phyloP scores from a whole-genome alignment of 1,139 yeast species.

The Taphrina confusa region DNA sequence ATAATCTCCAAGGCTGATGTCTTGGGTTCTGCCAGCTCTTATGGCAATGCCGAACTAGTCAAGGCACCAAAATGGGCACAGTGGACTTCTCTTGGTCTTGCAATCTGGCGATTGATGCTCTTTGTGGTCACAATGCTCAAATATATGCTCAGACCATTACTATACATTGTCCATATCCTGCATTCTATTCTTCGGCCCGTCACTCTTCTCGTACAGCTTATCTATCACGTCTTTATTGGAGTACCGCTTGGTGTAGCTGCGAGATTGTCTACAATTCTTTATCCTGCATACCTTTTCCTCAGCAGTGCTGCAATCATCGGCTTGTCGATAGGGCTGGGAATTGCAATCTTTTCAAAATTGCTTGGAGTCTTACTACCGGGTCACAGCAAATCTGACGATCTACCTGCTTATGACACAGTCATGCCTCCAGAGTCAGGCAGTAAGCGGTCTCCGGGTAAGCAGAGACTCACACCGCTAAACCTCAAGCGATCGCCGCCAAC shows the following conservation, averaged over 20 bases:
- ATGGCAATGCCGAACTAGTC: slow-evolving; percentile 13
- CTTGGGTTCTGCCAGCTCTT: background rate
- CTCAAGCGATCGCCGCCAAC: slow-evolving; percentile 17
- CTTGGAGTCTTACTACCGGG: background rate
- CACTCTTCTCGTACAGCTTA: slow-evolving; percentile 6
- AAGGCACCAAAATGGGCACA: slow-evolving; percentile 20
- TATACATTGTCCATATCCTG: slow-evolving; percentile 5
- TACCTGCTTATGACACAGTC: background rate
- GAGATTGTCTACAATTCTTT: background rate
- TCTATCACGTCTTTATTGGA: slow-evolving; percentile 1
- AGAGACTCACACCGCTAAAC: background rate
- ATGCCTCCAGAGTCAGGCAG: background rate
- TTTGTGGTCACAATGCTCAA: background rate
- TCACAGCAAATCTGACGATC: background rate
- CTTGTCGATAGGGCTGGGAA: background rate
- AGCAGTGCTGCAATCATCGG: slow-evolving; percentile 22
- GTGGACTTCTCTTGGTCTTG: slow-evolving; percentile 16
- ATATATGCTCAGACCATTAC: slow-evolving; percentile 1
- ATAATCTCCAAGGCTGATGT: background rate
- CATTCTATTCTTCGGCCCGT: slow-evolving; percentile 8
- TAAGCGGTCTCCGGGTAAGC: background rate
- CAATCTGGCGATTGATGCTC: slow-evolving; percentile 7
- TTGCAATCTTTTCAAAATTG: slow-evolving; percentile 4
- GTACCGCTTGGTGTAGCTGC: background rate
- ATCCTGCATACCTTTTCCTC: slow-evolving; percentile 23